Conservation (phyloP, 2,329 filamentous ascomycete species). For the Curvularia sp. region DNA sequence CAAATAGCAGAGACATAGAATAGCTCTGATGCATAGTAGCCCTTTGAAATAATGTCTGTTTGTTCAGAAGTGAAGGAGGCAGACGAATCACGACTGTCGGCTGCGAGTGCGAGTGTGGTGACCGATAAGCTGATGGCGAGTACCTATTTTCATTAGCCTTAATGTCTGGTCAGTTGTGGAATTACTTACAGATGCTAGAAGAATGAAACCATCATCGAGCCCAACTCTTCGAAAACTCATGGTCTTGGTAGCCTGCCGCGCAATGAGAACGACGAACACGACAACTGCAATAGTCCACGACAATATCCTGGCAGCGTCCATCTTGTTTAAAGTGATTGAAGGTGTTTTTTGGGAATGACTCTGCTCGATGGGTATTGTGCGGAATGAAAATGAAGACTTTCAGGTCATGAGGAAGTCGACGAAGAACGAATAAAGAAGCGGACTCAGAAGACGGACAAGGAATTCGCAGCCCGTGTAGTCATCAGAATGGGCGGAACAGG, state of each 20-base stretch:
- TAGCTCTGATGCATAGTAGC: constrained; percentile 44
- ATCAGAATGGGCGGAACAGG: constrained; percentile 19
- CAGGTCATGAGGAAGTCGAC: constrained; percentile 11
- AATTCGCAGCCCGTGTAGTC: constrained; percentile 2
- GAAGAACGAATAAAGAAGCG: constrained; percentile 10
- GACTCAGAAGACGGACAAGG: constrained; percentile 7
- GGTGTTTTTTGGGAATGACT: neutral
- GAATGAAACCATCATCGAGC: constrained; percentile 42
- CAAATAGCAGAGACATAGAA: constrained; percentile 41
- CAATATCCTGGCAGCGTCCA: constrained; percentile 29
- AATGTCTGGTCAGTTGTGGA: neutral
- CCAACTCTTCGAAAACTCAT: constrained; percentile 32
- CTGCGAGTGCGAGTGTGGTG: constrained; percentile 34
- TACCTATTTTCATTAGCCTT: constrained; percentile 28
- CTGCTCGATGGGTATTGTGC: neutral
- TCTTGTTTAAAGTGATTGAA: constrained; percentile 23
- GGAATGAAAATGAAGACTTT: neutral
- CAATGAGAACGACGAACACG: constrained; percentile 34
- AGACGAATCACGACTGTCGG: constrained; percentile 32
- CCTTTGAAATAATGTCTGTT: constrained; percentile 38
- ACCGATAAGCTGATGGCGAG: constrained; percentile 39
- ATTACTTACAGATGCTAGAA: constrained; percentile 39
- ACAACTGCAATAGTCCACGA: constrained; percentile 39
- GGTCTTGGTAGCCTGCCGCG: constrained; percentile 37
- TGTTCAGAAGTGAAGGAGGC: constrained; percentile 26